These are phyloP conservation scores for Eucalyptus tenuipes DNA, from an alignment of 345 rosid genomes.

Conservation along the genomic window DNA sequence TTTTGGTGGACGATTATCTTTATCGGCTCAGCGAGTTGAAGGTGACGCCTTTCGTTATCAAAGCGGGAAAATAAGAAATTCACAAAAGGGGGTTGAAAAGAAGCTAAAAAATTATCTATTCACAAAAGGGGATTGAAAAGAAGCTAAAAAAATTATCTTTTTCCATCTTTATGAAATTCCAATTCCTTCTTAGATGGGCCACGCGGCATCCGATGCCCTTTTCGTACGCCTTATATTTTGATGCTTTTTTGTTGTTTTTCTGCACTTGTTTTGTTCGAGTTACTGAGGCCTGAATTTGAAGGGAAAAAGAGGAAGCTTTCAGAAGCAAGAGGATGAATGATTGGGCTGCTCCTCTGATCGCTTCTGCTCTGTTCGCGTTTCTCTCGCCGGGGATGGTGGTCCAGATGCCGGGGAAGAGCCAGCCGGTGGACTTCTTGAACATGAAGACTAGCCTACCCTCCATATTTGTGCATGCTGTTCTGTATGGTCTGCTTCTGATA, in stretches of 20 bases:
- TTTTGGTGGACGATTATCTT: background rate
- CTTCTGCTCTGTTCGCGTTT: conserved; percentile 80
- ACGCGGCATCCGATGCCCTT: background rate
- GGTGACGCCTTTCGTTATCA: conserved; percentile 11
- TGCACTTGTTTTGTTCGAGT: background rate
- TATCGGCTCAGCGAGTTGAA: background rate
- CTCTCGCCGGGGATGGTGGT: conserved; percentile 62
- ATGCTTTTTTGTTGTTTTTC: background rate
- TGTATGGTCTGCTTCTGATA: conserved; percentile 61
- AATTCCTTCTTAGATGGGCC: background rate
- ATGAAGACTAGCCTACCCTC: conserved; percentile 84
- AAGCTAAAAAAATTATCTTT: background rate
- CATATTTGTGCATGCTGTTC: conserved; percentile 56
- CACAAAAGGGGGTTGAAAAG: background rate
- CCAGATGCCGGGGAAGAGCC: conserved; percentile 66
- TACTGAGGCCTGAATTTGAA: background rate
- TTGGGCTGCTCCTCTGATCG: conserved; percentile 90
- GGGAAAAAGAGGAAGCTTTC: background rate
- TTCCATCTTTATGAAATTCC: background rate
- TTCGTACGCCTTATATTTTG: background rate
- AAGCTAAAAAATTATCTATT: background rate
- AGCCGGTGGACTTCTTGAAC: conserved; percentile 61
- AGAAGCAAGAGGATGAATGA: conserved; percentile 34
- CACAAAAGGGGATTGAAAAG: background rate
- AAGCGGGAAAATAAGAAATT: background rate